A percentile compares a stretch with the other conserved stretches of the same genome.
Evolutionary conservation across 257 asterid genomes (phyloP).

Genomic region (Jasminum sambac): DNA sequence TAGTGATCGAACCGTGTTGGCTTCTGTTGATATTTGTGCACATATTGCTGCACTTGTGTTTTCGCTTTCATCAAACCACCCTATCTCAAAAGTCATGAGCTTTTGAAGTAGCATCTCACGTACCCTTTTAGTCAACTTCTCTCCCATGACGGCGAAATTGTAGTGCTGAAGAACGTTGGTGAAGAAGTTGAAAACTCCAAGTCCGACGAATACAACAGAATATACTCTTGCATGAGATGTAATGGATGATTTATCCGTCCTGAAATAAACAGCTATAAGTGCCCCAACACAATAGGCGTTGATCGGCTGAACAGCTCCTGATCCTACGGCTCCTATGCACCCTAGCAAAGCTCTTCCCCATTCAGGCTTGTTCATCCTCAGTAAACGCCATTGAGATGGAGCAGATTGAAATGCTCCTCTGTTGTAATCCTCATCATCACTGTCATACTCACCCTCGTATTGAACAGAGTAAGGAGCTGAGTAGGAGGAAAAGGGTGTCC

Average conservation of each 20-base stretch:
- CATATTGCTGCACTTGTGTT: conserved; percentile 63
- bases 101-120: conserved; percentile 51
- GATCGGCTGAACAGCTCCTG: conserved; percentile 68
- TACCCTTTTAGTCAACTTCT: conserved; percentile 50
- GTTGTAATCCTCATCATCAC: conserved; percentile 41
- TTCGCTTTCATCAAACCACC: conserved; percentile 59
- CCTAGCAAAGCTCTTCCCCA: conserved; percentile 61
- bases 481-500: conserved; percentile 37
- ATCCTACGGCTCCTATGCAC: conserved; percentile 67
- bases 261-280: conserved; percentile 57
- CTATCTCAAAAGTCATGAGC: conserved; percentile 55
- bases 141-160: conserved; percentile 65
- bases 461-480: conserved; percentile 68
- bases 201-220: conserved; percentile 45
- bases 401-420: conserved; percentile 32
- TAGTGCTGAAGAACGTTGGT: conserved; percentile 60
- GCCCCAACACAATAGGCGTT: conserved; percentile 69
- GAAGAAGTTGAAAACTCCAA: conserved; percentile 60
- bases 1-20: conserved; percentile 57
- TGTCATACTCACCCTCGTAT: conserved; percentile 52
- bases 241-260: conserved; percentile 46
- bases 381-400: conserved; percentile 65
- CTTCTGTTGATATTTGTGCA: conserved; percentile 55
- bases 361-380: conserved; percentile 71
- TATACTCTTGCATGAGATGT: conserved; percentile 49